These are phyloP conservation scores for Plasmodium gallinaceum DNA, from an alignment of 169 alveolate species.

Conservation along the genomic window DNA sequence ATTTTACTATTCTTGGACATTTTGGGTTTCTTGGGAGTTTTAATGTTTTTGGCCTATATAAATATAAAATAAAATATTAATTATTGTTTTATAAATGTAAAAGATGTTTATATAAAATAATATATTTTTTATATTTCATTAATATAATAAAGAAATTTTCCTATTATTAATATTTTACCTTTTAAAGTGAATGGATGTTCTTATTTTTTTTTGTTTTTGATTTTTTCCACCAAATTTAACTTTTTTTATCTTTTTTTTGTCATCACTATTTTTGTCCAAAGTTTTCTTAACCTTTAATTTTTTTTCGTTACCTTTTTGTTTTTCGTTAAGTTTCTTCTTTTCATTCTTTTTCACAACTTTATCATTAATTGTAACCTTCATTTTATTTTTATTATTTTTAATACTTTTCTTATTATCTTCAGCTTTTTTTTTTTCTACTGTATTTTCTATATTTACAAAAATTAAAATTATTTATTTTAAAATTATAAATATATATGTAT, in stretches of 20 bases:
- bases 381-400: slow-evolving; percentile 3
- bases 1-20: slow-evolving; percentile 85
- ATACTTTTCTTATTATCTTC: slow-evolving; percentile 13
- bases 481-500: no score
- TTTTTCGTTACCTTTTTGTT: slow-evolving; percentile 17
- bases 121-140: no score
- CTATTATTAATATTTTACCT: not conserved
- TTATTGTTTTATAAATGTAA: not conserved
- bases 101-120: no score
- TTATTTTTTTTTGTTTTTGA: slow-evolving; percentile 22
- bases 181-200: slow-evolving; percentile 42
- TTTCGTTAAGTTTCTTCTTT: slow-evolving; percentile 12
- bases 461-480: no score
- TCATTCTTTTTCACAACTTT: slow-evolving; percentile 12
- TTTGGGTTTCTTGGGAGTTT: slow-evolving; percentile 92
- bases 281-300: slow-evolving; percentile 21
- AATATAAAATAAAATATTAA: not conserved
- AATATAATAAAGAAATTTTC: not conserved
- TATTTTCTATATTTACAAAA: slow-evolving; percentile 1
- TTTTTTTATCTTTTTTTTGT: slow-evolving; percentile 19
- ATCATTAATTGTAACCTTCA: slow-evolving; percentile 1
- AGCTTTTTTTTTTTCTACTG: slow-evolving; percentile 13
- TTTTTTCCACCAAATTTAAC: not conserved
- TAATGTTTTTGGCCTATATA: slow-evolving; percentile 83
- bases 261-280: not conserved